Conservation (phyloP, 371 early-diverging fungal species). For the Globomyces sp. region DNA sequence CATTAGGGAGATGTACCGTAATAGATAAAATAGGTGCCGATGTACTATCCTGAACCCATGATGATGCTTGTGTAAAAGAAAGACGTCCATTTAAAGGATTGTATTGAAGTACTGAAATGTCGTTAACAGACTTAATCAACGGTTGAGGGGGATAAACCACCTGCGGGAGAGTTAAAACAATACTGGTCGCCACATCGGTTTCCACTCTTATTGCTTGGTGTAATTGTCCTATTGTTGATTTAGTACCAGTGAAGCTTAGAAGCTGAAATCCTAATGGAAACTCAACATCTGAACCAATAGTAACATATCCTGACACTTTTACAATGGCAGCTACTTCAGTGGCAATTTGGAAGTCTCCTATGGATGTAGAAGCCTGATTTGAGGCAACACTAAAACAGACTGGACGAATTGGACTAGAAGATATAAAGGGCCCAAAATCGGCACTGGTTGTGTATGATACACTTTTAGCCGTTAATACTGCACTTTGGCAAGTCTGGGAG, state of each 20-base stretch:
- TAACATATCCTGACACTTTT: not conserved
- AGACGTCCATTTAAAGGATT: not conserved
- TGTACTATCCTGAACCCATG: not conserved
- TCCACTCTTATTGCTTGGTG: not conserved
- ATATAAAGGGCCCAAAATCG: conserved; percentile 8
- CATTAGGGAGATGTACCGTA: conserved; percentile 1
- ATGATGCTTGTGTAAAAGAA: not conserved
- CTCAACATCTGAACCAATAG: not conserved
- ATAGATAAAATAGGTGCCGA: not conserved
- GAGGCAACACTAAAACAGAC: not conserved
- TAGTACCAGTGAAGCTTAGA: conserved; percentile 10
- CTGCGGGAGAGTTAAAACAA: conserved; percentile 9
- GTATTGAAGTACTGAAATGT: conserved; percentile 9
- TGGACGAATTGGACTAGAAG: conserved; percentile 7
- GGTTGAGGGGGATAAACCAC: not conserved
- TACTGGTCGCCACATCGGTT: not conserved
- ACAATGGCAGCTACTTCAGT: not conserved
- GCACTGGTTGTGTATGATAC: not conserved
- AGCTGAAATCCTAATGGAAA: conserved; percentile 7
- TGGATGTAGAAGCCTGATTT: not conserved
- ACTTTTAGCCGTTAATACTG: not conserved
- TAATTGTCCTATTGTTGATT: not conserved
- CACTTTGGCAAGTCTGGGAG: not conserved
- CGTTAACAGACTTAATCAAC: not conserved
- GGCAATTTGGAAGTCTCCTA: not conserved